Conservation (phyloP, 192 early-diverging fungal species). For the Chytriomyces sp. region DNA sequence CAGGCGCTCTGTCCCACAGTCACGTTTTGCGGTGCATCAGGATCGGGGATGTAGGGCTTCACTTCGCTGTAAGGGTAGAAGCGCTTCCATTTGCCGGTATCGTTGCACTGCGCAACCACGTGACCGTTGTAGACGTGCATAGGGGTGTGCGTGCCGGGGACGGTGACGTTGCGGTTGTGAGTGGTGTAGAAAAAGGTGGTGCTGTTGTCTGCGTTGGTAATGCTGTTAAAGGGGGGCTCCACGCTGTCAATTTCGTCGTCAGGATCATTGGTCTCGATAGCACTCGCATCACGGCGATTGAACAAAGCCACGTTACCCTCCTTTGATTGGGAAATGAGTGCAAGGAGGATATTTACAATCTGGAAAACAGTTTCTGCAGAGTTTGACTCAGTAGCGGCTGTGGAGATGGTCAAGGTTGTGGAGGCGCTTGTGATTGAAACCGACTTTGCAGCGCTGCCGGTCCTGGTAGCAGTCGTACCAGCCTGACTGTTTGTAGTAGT, state of each 20-base stretch:
- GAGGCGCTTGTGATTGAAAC: too few species aligned
- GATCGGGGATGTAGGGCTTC: neutral
- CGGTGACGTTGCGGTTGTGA: neutral
- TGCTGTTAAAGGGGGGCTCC: neutral
- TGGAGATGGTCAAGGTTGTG: neutral
- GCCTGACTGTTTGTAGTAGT: neutral
- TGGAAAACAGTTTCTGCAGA: too few species aligned
- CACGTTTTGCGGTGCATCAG: neutral
- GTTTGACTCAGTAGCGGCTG: neutral
- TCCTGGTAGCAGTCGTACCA: neutral
- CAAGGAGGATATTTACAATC: too few species aligned
- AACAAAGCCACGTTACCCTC: too few species aligned
- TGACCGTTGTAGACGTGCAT: neutral
- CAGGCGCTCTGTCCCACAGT: neutral
- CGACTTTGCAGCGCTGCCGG: too few species aligned
- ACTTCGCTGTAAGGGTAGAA: neutral
- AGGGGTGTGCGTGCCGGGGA: neutral
- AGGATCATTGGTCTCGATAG: neutral
- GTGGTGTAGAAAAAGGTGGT: neutral
- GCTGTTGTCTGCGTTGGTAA: neutral
- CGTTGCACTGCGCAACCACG: neutral
- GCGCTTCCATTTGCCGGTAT: neutral
- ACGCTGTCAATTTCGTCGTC: neutral
- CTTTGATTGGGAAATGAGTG: neutral
- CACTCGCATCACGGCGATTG: too few species aligned